Evolutionary conservation across 1,284 basidiomycete genomes (phyloP), one percentile per base, ranked within the genome.

Genomic region (Ganoderma resinaceum): DNA sequence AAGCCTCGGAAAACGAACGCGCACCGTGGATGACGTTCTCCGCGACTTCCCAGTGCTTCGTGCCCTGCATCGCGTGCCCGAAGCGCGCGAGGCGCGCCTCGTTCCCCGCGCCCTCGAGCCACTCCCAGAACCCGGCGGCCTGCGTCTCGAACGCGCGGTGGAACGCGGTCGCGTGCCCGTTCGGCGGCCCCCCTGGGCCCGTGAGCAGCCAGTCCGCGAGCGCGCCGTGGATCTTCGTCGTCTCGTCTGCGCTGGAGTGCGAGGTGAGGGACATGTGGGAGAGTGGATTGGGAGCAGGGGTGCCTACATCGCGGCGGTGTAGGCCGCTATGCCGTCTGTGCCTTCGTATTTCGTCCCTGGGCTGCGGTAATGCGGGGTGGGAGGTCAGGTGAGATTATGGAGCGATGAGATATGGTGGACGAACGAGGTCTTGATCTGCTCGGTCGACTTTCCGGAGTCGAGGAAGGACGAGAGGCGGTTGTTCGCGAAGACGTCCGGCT

Each of bases 381-480:
- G 20, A 26, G 9, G 14, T 23, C 18, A 43, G 18, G 9, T 8
- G 33, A 40, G 2, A n/a, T 2, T 12, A 5, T 14, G 9, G 5
- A 26, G 23, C 23, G 4, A 14, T 85, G 40, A 86, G 89, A 61
- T 3, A 8, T 49, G 43, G 52, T 6, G 55, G 55, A 72, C 77
- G 16, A 55, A 83, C 81, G 74, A 78, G 61, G 72, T 69, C 57
- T 78, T 76, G 18, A 85, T 73, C n/a, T 80, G 78, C 8, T 76
- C 68, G 43, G 82, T 78, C 2, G 79, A 77, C 77, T 90, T 91
- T 9, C 90, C 89, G 0, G 86, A 88, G 74, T 92, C 90, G 8
- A 93, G 79, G 26, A 88, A 80, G 6, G 87, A 87, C 3, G 89
- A 88, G 62, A 92, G 82, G 26, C 91, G 84, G 75, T 90, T 93